Base-by-base conservation (phyloP, 345 rosid genomes). In the Carallia brachiata region DNA sequence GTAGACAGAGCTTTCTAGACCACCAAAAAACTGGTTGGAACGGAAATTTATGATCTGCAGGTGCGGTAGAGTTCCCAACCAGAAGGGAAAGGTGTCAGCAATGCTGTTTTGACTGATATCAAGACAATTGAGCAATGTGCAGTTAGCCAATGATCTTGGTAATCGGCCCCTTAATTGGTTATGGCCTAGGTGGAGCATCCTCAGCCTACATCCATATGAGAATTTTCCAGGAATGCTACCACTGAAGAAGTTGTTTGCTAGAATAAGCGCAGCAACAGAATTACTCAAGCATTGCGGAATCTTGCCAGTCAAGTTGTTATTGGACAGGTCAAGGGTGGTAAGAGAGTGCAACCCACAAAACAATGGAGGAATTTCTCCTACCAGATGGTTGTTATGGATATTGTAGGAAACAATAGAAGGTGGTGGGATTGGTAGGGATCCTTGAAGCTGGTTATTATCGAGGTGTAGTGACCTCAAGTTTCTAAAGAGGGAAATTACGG, bases 251-350 rank as follows among this genome's bases (percentile, higher is more conserved):
- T 61, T 61, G 6, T 37, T 18, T 7, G 37, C 48, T 0, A 80
- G 31, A 58, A 59, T 30, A 7, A 80, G 37, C 1, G 62, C 2
- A 0, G 36, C 8, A 1, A 72, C 61, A 0, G 6, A 0, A n/a
- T 72, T 69, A 12, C 67, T 70, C 17, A 85, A 72, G 27, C 86
- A 84, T 37, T 36, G 63, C 0, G 84, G 84, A 68, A 79, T 59
- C 32, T 3, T 19, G 2, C 83, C 73, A 1, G 27, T 68, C 2
- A 78, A 52, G 17, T 39, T 57, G 18, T 82, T 80, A 17, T 27
- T 18, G 0, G 71, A 69, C 62, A 80, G 27, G 53, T 80, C 81
- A 10, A 80, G 67, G 0, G 8, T 1, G 1, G 0, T 0, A 3
- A 76, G 19, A 32, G 6, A 4, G 40, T 9, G 44, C 48, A 61